Base-by-base conservation (phyloP, 208 protist species). In the Lotmaria passim region DNA sequence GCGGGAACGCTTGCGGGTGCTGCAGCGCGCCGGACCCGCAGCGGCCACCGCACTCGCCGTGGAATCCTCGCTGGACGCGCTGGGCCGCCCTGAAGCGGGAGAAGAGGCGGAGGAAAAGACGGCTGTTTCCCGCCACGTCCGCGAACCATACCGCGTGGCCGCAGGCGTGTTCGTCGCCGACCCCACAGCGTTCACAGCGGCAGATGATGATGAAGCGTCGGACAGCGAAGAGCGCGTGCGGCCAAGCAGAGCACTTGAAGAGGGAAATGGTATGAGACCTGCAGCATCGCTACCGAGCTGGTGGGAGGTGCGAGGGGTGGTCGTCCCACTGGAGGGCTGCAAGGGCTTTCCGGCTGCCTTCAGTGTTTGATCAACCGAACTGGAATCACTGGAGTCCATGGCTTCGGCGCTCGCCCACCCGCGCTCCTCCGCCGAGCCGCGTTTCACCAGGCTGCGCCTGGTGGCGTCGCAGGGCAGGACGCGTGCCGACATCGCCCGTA, bases 391-490 rank as follows among this genome's bases (percentile, higher is more conserved):
- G 36, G 38, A 19, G 6, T 2, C 31, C 34, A 15, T 44, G 11
- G 12, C 15, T 34, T 15, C 23, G 23, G 47, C 34, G n/a, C 36
- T 30, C 17, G 24, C 23, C 63, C 63, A 73, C 31, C 73, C 60
- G 21, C 76, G 57, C 30, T 77, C 58, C 41, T 81, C 50, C 28
- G 61, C 19, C 1, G 47, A 55, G 55, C 60, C 53, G 14, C 50
- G 38, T 44, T 73, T 66, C 34, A 69, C 24, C 47, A 84, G 70
- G 38, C 61, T 69, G 8, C 66, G 55, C 38, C 57, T 0, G 21
- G 33, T 69, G 2, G 63, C 62, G 64, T 95, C 86, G 21, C 74
- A 90, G n/a, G 82, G 72, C 73, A 95, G 63, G 23, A 79, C 65
- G 33, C 79, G 76, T 7, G 59, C 61, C 10, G 78, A 81, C 50